A percentile compares a stretch with the other conserved stretches of the same genome.
These are phyloP conservation scores for Thoreauomyces humboldtii DNA, from an alignment of 192 early-diverging fungal genomes.

Conservation along the genomic window DNA sequence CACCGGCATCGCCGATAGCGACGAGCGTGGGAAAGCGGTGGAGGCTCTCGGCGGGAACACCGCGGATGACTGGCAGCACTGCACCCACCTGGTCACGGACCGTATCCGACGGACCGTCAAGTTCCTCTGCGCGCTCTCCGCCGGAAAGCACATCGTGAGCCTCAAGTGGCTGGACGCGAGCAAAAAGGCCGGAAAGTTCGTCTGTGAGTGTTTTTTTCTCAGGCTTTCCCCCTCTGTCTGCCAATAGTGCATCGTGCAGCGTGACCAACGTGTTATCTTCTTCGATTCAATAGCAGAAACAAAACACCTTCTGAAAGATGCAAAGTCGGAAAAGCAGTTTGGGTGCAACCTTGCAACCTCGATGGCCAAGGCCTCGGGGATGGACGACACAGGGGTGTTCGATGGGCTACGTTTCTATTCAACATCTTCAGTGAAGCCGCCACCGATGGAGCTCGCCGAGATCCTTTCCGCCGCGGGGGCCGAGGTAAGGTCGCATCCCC, in stretches of 20 bases:
- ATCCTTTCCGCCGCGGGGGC: conserved; percentile 47
- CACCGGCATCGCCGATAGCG: conserved; percentile 30
- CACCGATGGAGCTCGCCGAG: conserved; percentile 35
- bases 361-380: conserved; percentile 6
- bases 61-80: conserved; percentile 37
- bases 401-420: conserved; percentile 32
- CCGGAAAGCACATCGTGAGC: conserved; percentile 43
- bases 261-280: background rate
- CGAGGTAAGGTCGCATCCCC: conserved; percentile 24
- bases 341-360: conserved; percentile 35
- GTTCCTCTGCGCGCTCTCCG: conserved; percentile 45
- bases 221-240: background rate
- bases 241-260: background rate
- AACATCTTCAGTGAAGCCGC: conserved; percentile 36
- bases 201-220: conserved; percentile 24
- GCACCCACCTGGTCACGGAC: conserved; percentile 51
- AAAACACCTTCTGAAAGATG: conserved; percentile 43
- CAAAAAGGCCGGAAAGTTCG: conserved; percentile 37
- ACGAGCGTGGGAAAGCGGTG: conserved; percentile 18
- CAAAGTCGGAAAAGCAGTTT: conserved; percentile 37
- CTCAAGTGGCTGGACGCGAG: conserved; percentile 49
- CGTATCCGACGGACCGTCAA: conserved; percentile 47
- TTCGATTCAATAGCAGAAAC: conserved; percentile 29
- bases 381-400: conserved; percentile 17
- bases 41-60: conserved; percentile 23